Evolutionary conservation across 768 basidiomycete species (phyloP), one percentile per base, ranked within the genome.

Genomic region (Tricholoma furcatifolium): DNA sequence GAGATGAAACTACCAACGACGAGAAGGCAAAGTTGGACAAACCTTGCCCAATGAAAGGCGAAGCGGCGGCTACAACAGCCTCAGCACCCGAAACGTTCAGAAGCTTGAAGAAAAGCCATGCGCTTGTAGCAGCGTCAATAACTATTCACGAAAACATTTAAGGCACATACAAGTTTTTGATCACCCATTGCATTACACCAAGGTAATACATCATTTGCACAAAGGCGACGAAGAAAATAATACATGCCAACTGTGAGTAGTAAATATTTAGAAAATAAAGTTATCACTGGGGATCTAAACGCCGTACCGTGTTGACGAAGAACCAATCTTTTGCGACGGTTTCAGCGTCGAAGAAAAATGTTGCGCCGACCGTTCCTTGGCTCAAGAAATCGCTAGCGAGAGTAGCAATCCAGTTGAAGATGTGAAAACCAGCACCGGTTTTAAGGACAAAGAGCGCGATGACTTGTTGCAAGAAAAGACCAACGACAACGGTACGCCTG

Each of bases 141-240:
- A 17, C 35, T 8, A 7, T 27, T 7, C 41, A 4, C 40, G 48
- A 17, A 39, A n/a, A 11, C 32, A 9, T 42, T 23, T 8, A 7
- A 41, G 54, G 47, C n/a, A 42, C 47, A 34, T 55, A 88, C 87
- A 96, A 93, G 66, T 91, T 76, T 62, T 81, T 81, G 69, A 96
- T 83, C 62, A 96, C 69, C 92, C 93, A 96, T 74, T 94, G 91
- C 91, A 96, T 94, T 30, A 91, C 87, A 45, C 93, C 90, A 49
- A 91, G 68, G 56, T 93, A 88, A 74, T 93, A 94, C 70, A 91
- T 67, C 89, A 93, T 92, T 69, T 94, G 91, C 50, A 94, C 82
- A 59, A 91, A 88, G 23, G 93, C 92, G 60, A 97, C 82, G 78
- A 97, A 97, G 79, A 96, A 96, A 64, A 97, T 91, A 67, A 96